A percentile compares a stretch with the other conserved stretches of the same genome.
These are phyloP conservation scores for Zalerion maritima DNA, from an alignment of 495 filamentous ascomycete species.

Conservation along the genomic window DNA sequence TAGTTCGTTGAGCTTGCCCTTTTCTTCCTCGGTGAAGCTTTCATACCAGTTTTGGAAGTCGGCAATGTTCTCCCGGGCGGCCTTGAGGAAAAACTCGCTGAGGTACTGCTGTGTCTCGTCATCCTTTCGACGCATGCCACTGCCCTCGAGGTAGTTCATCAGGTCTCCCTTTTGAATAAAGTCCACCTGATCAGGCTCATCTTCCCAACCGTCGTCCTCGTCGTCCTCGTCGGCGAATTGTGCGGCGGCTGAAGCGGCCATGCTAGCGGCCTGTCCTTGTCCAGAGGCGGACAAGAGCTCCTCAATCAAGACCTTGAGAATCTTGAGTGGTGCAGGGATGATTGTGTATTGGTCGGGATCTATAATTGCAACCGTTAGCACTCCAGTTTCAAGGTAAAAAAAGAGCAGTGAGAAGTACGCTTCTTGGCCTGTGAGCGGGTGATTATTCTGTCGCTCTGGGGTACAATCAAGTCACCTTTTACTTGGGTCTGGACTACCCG, in stretches of 20 bases:
- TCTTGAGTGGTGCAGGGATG: conserved; percentile 78
- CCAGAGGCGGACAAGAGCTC: conserved; percentile 59
- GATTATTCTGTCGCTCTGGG: conserved; percentile 71
- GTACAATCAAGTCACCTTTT: conserved; percentile 80
- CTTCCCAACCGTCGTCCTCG: conserved; percentile 77
- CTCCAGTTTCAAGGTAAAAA: conserved; percentile 6
- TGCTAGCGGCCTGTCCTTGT: conserved; percentile 19
- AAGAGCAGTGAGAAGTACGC: conserved; percentile 26
- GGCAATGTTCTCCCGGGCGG: conserved; percentile 47
- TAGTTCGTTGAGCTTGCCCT: conserved; percentile 47
- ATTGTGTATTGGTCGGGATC: conserved; percentile 85
- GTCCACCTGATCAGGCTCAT: conserved; percentile 61
- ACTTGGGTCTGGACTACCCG: conserved; percentile 67
- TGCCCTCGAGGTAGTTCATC: conserved; percentile 57
- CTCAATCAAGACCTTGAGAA: conserved; percentile 86
- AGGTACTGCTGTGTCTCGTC: conserved; percentile 85
- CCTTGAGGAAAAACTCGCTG: conserved; percentile 62
- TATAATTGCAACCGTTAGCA: conserved; percentile 11
- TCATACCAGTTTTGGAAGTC: conserved; percentile 63
- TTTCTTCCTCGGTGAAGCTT: conserved; percentile 56
- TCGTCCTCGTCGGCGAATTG: conserved; percentile 46
- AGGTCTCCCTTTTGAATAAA: conserved; percentile 60
- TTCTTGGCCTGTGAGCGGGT: conserved; percentile 75
- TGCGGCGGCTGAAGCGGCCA: conserved; percentile 39
- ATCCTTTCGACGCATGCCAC: conserved; percentile 54